phyloP scores from a whole-genome alignment of 179 eudicot genomes.

The Drosera spatulata region DNA sequence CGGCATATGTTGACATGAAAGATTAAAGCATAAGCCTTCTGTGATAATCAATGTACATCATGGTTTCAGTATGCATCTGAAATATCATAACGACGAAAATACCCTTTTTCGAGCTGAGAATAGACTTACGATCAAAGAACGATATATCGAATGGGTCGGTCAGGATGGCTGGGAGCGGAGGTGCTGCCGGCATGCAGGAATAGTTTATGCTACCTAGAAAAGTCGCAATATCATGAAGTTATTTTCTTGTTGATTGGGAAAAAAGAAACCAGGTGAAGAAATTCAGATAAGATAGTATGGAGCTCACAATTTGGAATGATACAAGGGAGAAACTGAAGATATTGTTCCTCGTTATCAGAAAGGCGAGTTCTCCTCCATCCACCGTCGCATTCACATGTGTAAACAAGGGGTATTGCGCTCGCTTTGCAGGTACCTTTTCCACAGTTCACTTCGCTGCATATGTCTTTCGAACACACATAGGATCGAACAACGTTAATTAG shows the following conservation, averaged over 20 bases:
- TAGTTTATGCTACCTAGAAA: conserved; percentile 62
- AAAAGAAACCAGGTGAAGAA: too few species aligned
- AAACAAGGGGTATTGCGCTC: conserved; percentile 20
- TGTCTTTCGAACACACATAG: conserved; percentile 4
- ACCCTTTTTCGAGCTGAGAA: background rate
- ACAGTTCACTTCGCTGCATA: conserved; percentile 19
- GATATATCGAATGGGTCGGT: conserved; percentile 30
- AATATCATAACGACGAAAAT: too few species aligned
- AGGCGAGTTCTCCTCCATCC: conserved; percentile 29
- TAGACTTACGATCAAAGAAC: conserved; percentile 43
- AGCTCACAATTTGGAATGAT: conserved; percentile 24
- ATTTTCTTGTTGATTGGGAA: too few species aligned
- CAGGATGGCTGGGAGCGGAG: conserved; percentile 52
- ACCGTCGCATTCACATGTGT: conserved; percentile 26
- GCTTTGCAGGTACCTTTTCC: conserved; percentile 31
- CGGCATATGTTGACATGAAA: too few species aligned
- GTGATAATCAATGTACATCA: too few species aligned
- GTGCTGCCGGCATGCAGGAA: conserved; percentile 61
- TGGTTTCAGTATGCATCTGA: too few species aligned
- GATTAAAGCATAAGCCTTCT: too few species aligned
- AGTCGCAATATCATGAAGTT: background rate
- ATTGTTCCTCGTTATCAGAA: conserved; percentile 18
- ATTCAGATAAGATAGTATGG: too few species aligned
- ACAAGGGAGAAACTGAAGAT: conserved; percentile 34
- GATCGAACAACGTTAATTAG: too few species aligned